phyloP scores from a whole-genome alignment of 805 yeast genomes.

The Saccharomycopsis fodiens region DNA sequence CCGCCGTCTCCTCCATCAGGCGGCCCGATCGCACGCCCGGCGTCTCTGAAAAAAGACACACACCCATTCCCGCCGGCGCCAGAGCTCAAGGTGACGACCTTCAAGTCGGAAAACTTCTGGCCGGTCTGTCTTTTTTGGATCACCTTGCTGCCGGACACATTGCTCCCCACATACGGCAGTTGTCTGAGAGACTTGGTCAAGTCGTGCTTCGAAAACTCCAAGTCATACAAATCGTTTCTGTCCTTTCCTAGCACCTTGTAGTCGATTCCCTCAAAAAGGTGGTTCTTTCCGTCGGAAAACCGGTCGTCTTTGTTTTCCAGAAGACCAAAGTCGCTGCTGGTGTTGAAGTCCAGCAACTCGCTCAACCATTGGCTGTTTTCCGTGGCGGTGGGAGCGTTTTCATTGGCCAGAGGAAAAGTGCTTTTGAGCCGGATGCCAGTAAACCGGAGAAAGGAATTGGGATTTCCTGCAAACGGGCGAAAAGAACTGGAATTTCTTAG shows the following conservation, averaged over 20 bases:
- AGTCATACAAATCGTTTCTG: not conserved
- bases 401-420: not conserved
- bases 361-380: not conserved
- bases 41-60: slow-evolving; percentile 80
- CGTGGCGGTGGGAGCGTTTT: not conserved
- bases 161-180: not conserved
- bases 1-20: slow-evolving; percentile 99
- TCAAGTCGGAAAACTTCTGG: slow-evolving; percentile 49
- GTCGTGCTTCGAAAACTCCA: not conserved
- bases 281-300: not conserved
- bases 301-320: not conserved
- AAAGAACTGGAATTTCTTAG: too few relatives aligned
- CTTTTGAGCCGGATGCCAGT: too few relatives aligned
- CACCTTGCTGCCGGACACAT: not conserved
- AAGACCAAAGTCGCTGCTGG: not conserved
- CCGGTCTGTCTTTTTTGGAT: not conserved
- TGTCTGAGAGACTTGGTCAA: not conserved
- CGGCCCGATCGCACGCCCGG: slow-evolving; percentile 81
- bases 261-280: not conserved
- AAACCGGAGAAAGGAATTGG: too few relatives aligned
- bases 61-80: slow-evolving; percentile 90
- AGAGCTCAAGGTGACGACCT: slow-evolving; percentile 56
- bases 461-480: too few relatives aligned
- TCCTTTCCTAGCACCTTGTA: not conserved
- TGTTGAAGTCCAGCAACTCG: not conserved